Evolutionary conservation across 1,139 yeast genomes (phyloP).

Genomic region (Arxiozyma slooffiae): DNA sequence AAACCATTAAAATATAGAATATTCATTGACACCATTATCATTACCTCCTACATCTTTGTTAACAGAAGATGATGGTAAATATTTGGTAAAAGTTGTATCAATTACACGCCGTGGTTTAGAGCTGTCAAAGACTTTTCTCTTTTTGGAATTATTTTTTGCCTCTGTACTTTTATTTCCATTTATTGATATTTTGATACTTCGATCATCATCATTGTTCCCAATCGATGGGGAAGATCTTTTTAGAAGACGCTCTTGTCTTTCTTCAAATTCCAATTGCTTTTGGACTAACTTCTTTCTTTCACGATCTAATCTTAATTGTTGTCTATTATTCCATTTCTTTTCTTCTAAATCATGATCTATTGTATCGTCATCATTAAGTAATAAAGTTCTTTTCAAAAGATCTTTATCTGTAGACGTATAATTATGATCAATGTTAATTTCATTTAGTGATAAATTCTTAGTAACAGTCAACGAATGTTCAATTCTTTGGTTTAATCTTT

Average conservation of each 20-base stretch:
- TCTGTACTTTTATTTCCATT: background rate
- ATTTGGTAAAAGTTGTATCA: background rate
- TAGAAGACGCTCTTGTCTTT: slow-evolving; percentile 19
- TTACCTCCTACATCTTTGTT: background rate
- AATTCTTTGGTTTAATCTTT: background rate
- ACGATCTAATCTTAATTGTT: slow-evolving; percentile 14
- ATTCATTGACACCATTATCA: background rate
- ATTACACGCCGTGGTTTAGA: slow-evolving; percentile 4
- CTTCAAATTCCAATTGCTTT: slow-evolving; percentile 23
- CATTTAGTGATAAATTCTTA: background rate
- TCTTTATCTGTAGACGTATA: slow-evolving; percentile 21
- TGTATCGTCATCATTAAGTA: slow-evolving; percentile 22
- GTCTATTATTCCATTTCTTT: slow-evolving; percentile 21
- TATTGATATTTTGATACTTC: background rate
- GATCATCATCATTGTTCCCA: background rate
- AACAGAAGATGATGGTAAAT: background rate
- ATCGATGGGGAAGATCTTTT: slow-evolving; percentile 1
- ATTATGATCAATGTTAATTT: slow-evolving; percentile 9
- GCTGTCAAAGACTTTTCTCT: background rate
- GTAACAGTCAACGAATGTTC: background rate
- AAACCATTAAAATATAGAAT: background rate
- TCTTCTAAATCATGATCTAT: slow-evolving; percentile 17
- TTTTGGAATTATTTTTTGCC: background rate
- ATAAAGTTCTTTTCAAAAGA: slow-evolving; percentile 14
- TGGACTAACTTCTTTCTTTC: slow-evolving; percentile 18